Base-by-base conservation (phyloP, 2,329 filamentous ascomycete genomes). In the Fusarium irregulare region DNA sequence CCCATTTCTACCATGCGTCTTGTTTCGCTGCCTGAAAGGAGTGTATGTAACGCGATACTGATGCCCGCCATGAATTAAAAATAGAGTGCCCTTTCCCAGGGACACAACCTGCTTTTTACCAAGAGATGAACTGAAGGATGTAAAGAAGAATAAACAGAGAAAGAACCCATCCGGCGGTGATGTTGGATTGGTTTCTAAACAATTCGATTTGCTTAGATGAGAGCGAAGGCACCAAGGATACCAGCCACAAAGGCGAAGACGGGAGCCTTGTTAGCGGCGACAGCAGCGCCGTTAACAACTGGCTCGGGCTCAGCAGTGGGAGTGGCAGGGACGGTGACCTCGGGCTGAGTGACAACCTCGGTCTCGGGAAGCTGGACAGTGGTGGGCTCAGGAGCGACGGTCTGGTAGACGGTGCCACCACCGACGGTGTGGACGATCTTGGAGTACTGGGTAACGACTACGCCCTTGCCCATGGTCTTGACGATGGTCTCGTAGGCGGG, bases 231-330 rank as follows among this genome's bases (percentile, higher is more conserved):
- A 44, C 80, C 82, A 18, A 80, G 46, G 21, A 83, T 25, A 50
- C 80, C 82, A 25, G 78, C 82, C 51, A 82, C 60, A 9, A 81
- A 68, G 48, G 80, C 83, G 25, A 77, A 68, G 4, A 72, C 78
- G 8, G 79, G 78, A 10, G 76, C 78, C 30, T 75, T 75, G 66
- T 79, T 78, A 32, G 75, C 70, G 65, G 76, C 70, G 65, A 75
- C 70, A 32, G 78, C 77, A 62, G 73, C 75, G 56, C 71, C 76
- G 58, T 73, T 75, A 10, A 77, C 75, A n/a, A 78, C 66, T 23
- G 68, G 53, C 3, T 72, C 68, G 4, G 76, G 69, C 23, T 53
- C 20, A 8, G 76, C 53, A 11, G 72, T 64, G 16, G 74, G 66
- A 32, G 65, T 61, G n/a, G 66, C 32, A 28, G 69, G 66, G 9